Evolutionary conservation across 2,329 filamentous ascomycete genomes (phyloP), one percentile per base, ranked within the genome.

Genomic region (Alternaria brassicicola): DNA sequence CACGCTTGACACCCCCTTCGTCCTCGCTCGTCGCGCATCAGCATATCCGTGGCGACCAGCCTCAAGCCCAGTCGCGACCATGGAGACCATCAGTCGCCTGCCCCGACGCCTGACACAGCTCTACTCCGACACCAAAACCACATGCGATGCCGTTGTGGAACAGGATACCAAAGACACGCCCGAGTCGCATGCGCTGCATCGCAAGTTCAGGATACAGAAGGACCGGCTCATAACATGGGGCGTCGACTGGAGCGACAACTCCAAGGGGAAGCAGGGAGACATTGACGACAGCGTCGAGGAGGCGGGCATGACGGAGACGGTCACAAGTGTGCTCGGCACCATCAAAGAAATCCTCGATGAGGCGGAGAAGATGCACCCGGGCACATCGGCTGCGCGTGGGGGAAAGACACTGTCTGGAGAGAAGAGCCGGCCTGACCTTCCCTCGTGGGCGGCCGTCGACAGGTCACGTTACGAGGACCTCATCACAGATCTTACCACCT

Each of bases 121-220:
- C 56, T 93, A 93, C 75, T 89, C 90, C 25, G 90, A 93, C 79
- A 92, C 90, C 57, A 93, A 93, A 74, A 89, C 87, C 67, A 91
- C 88, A 25, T 89, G 86, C 73, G 88, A 91, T 75, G 90, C 90
- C 64, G 87, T 91, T 72, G 52, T 83, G 83, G 63, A 88, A 83
- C 76, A 86, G 73, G 68, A 86, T 72, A 69, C 78, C 79, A 85
- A 68, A 81, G 89, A 71, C 83, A 88, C 72, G 45, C 89, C 89
- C 23, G 89, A 92, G 64, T 86, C 91, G 72, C 87, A 88, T 69
- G 84, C 85, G 15, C 80, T 93, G 30, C 89, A 93, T 73, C 88
- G 89, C 62, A 92, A 91, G 74, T 85, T 92, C 64, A 86, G 89
- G 63, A 92, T 93, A 65, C 91, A 93, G 69, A 92, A 91, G 74